Evolutionary conservation across 2,329 filamentous ascomycete genomes (phyloP).

Genomic region (Colletotrichum lindemuthianum): DNA sequence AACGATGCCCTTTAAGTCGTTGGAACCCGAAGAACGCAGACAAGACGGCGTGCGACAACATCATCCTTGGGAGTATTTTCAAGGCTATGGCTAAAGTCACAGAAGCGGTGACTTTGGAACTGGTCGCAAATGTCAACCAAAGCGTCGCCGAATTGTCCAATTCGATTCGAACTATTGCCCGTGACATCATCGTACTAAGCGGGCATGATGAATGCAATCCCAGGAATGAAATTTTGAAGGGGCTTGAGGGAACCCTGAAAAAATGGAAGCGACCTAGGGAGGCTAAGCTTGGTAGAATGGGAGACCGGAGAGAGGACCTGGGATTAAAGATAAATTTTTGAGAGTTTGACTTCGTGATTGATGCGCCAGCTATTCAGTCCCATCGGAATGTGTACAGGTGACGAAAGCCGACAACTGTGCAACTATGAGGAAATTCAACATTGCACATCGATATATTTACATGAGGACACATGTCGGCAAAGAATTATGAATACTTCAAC

Average conservation of each 20-base stretch:
- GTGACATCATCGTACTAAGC: not conserved
- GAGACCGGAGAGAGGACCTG: not conserved
- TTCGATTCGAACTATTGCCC: not conserved
- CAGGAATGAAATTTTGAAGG: not conserved
- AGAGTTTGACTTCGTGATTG: too few species aligned
- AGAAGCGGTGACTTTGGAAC: not conserved
- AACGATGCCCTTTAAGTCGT: too few species aligned
- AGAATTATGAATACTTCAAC: too few species aligned
- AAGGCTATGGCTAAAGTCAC: not conserved
- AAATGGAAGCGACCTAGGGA: not conserved
- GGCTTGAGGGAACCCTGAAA: not conserved
- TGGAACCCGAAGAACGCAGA: not conserved
- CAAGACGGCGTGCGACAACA: slow-evolving; percentile 8
- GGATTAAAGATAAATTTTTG: not conserved
- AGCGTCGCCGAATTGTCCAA: not conserved
- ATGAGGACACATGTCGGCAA: too few species aligned
- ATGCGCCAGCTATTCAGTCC: too few species aligned
- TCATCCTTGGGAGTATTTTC: slow-evolving; percentile 13
- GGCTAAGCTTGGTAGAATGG: not conserved
- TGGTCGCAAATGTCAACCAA: not conserved
- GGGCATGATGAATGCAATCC: not conserved
- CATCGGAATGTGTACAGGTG: too few species aligned
- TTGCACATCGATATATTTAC: too few species aligned
- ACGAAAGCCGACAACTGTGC: too few species aligned
- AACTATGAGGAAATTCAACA: too few species aligned